Conservation (phyloP, 768 basidiomycete genomes). For the Russula ochroleuca region DNA sequence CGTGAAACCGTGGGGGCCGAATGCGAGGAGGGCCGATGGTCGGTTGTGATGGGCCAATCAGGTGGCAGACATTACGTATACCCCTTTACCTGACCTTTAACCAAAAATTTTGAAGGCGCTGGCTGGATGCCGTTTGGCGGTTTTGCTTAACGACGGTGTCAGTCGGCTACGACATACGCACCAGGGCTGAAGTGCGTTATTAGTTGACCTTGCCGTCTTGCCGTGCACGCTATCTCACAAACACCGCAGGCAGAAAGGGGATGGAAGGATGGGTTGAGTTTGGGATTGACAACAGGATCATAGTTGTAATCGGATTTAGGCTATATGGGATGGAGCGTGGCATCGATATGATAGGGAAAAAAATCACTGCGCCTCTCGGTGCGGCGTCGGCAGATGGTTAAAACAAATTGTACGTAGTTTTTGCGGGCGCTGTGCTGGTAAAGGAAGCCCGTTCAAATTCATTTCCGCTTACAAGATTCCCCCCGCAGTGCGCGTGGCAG, state of each 20-base stretch:
- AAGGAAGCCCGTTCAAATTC: slow-evolving; percentile 7
- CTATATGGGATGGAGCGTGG: neutral
- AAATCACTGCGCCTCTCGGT: slow-evolving; percentile 1
- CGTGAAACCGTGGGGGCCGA: neutral
- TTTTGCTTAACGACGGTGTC: slow-evolving; percentile 14
- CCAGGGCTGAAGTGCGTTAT: neutral
- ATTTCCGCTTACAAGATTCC: slow-evolving; percentile 4
- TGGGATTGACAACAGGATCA: too few species aligned
- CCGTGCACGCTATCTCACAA: neutral
- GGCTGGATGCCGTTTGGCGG: neutral
- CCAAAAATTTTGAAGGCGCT: neutral
- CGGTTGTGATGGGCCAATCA: slow-evolving; percentile 20
- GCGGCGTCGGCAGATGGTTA: slow-evolving; percentile 10
- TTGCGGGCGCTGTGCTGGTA: neutral
- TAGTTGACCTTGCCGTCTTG: neutral
- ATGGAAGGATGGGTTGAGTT: neutral
- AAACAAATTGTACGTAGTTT: slow-evolving; percentile 5
- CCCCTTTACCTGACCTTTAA: neutral
- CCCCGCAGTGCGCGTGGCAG: neutral
- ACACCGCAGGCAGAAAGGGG: neutral
- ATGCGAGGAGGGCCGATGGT: neutral
- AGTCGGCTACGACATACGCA: neutral
- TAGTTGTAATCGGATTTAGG: slow-evolving; percentile 11
- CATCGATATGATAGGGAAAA: neutral
- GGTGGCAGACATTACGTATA: slow-evolving; percentile 5